Evolutionary conservation across 306 rosid genomes (phyloP).

Genomic region (Benincasa hispida): DNA sequence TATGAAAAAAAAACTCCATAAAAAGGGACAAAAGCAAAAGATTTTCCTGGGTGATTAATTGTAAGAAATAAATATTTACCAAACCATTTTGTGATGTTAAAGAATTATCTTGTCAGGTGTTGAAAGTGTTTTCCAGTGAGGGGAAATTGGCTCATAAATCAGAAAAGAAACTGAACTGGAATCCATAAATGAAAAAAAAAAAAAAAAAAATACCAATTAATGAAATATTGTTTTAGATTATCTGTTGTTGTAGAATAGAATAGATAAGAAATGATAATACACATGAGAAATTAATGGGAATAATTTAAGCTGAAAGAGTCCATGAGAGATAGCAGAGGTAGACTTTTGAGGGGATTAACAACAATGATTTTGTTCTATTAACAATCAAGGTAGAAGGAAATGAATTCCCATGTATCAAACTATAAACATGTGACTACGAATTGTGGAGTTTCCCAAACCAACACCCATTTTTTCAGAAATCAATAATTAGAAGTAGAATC

Average conservation of each 20-base stretch:
- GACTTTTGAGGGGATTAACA: background rate
- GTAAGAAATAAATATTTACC: background rate
- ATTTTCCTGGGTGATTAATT: no score
- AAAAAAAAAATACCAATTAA: background rate
- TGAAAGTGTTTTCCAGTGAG: background rate
- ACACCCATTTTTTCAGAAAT: background rate
- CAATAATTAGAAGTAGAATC: slow-evolving; percentile 6
- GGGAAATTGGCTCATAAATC: background rate
- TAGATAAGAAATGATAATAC: background rate
- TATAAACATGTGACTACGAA: slow-evolving; percentile 2
- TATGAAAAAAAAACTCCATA: no score
- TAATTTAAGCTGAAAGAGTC: background rate
- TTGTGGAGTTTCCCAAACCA: background rate
- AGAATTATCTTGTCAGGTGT: background rate
- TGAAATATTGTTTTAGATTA: background rate
- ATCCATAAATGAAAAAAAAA: background rate
- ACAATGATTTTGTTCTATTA: slow-evolving; percentile 7
- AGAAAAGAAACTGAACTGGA: background rate
- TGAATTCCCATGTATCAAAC: slow-evolving; percentile 8
- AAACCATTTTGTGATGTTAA: background rate
- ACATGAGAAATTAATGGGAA: background rate
- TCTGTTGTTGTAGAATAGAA: background rate
- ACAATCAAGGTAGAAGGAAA: slow-evolving; percentile 11
- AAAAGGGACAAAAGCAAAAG: no score
- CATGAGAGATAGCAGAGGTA: background rate